Evolutionary conservation across 2,329 filamentous ascomycete genomes (phyloP), one percentile per base, ranked within the genome.

Genomic region (Magnaporthiopsis poae): DNA sequence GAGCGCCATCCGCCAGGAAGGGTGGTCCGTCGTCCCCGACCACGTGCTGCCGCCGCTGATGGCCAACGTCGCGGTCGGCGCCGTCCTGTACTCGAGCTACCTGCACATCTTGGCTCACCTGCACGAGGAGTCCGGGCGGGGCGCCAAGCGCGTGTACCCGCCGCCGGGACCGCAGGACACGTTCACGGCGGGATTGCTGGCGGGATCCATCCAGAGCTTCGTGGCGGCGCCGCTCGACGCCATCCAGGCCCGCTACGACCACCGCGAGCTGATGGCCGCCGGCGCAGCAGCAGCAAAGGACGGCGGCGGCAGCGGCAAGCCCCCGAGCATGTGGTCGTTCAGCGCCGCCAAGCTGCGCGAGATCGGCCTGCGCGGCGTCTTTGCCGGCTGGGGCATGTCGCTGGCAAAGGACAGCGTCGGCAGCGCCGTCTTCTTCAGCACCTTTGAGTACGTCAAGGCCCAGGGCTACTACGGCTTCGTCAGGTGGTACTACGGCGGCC

Each of bases 41-140:
- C 89, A 92, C 77, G 86, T 92, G n/a, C 77, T 92, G 27, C 90
- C 90, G 60, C 90, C 90, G 18, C 79, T 92, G 60, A 78, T 91
- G 25, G 90, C 90, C 46, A 93, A 92, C 71, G 84, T 90, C 0
- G 86, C 84, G 56, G 88, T 92, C 64, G 89, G 89, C 2, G 89
- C 89, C 1, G 84, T 92, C 3, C 78, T 92, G 21, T 93, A 92
- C 75, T 91, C 89, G 1, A 86, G 84, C 70, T 93, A 93, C 72
- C 82, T 92, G 25, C 88, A 90, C 68, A 86, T 87, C 59, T 81
- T 93, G 1, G 88, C 84, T 21, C 76, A 74, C 1, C 80, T 92
- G 2, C 88, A 92, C 70, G 84, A 88, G 68, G 88, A 88, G 56
- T 88, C 87, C 67, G 77, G 73, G 64, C 77, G 77, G 65, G 80